Percentiles rank a stretch among this genome's conserved stretches.
phyloP scores from a whole-genome alignment of 1,284 basidiomycete species.

The Pascua guehoae region DNA sequence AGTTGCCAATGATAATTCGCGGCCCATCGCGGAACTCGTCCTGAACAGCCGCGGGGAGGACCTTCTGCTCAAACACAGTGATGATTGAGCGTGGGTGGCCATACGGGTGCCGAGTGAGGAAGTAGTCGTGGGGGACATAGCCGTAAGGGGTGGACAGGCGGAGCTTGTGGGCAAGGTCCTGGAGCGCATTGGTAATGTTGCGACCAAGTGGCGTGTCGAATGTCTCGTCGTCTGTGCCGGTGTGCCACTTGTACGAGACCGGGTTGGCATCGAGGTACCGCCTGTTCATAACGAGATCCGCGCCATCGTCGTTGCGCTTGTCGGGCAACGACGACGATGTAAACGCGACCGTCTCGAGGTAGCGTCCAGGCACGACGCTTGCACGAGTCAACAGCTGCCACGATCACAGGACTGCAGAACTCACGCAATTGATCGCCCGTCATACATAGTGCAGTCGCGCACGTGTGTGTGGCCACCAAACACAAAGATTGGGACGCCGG shows the following conservation, averaged over 20 bases:
- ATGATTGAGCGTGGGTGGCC: constrained; percentile 64
- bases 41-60: constrained; percentile 42
- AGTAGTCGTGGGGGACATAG: constrained; percentile 68
- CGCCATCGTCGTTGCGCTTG: constrained; percentile 16
- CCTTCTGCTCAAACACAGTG: constrained; percentile 61
- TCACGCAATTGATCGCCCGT: constrained; percentile 44
- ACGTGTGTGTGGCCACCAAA: constrained; percentile 77
- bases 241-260: constrained; percentile 45
- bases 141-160: constrained; percentile 55
- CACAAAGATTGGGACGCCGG: constrained; percentile 69
- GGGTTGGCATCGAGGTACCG: constrained; percentile 53
- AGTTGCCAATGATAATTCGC: constrained; percentile 68
- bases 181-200: constrained; percentile 34
- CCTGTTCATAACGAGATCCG: constrained; percentile 43
- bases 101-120: constrained; percentile 61
- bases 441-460: constrained; percentile 64
- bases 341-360: constrained; percentile 79
- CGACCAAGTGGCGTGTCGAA: constrained; percentile 41
- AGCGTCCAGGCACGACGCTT: constrained; percentile 70
- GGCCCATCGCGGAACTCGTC: constrained; percentile 26
- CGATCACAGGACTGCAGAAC: constrained; percentile 21
- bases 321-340: constrained; percentile 36
- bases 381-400: constrained; percentile 61
- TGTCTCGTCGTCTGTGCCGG: constrained; percentile 25
- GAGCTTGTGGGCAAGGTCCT: constrained; percentile 29